These are phyloP conservation scores for Rhytidhysteron rufulum DNA, from an alignment of 2,329 filamentous ascomycete genomes.

Conservation along the genomic window DNA sequence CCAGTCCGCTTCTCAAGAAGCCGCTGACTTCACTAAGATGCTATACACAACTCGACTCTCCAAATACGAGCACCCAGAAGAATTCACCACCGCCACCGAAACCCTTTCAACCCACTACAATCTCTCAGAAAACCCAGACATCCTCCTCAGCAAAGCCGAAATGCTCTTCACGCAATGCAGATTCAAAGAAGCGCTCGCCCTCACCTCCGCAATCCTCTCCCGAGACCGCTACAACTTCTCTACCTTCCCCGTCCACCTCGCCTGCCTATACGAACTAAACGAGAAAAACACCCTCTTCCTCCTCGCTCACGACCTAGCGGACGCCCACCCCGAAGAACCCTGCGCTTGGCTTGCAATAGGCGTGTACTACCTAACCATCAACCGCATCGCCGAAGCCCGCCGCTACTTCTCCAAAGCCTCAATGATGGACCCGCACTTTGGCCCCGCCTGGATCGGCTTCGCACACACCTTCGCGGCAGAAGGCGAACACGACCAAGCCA, in stretches of 20 bases:
- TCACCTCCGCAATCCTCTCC: slow-evolving; percentile 79
- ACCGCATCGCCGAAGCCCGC: slow-evolving; percentile 86
- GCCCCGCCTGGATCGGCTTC: slow-evolving; percentile 97
- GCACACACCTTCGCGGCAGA: slow-evolving; percentile 97
- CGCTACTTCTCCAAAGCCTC: slow-evolving; percentile 97
- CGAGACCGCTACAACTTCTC: slow-evolving; percentile 85
- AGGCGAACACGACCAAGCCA: slow-evolving; percentile 96
- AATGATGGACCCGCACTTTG: slow-evolving; percentile 96
- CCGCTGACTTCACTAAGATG: slow-evolving; percentile 90
- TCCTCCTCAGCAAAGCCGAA: slow-evolving; percentile 85
- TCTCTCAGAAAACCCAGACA: slow-evolving; percentile 78
- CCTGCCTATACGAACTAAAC: slow-evolving; percentile 82
- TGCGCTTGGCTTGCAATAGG: slow-evolving; percentile 93
- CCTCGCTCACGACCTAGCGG: slow-evolving; percentile 86
- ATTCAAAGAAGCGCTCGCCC: slow-evolving; percentile 78
- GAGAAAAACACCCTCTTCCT: slow-evolving; percentile 88
- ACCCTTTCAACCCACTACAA: slow-evolving; percentile 92
- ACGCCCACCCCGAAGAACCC: slow-evolving; percentile 85
- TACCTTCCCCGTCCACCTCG: slow-evolving; percentile 86
- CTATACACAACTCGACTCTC: slow-evolving; percentile 93
- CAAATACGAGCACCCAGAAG: slow-evolving; percentile 84
- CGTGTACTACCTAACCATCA: slow-evolving; percentile 87
- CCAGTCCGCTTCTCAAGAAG: slow-evolving; percentile 71
- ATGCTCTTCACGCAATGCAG: slow-evolving; percentile 92
- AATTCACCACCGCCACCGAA: slow-evolving; percentile 82